A percentile compares a stretch with the other conserved stretches of the same genome.
phyloP scores from a whole-genome alignment of 306 rosid species.

The Acmispon strigosus region DNA sequence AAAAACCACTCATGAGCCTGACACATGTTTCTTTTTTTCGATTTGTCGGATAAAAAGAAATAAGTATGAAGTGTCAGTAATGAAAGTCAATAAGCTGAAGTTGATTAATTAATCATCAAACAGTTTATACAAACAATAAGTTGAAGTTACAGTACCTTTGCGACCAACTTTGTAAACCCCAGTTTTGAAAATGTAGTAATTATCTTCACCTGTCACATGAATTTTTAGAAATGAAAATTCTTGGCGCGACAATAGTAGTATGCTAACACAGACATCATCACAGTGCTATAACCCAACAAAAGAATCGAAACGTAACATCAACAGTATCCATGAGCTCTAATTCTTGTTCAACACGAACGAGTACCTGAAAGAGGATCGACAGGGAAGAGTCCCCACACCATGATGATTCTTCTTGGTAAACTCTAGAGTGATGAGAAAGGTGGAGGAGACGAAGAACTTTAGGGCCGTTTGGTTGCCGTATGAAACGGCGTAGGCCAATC shows the following conservation, averaged over 20 bases:
- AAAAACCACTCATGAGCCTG: background rate
- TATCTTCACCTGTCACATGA: conserved; percentile 60
- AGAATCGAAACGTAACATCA: background rate
- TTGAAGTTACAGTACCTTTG: conserved; percentile 48
- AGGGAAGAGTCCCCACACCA: conserved; percentile 92
- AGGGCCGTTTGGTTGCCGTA: background rate
- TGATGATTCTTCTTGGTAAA: conserved; percentile 20
- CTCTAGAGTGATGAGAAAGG: background rate
- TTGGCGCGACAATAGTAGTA: background rate
- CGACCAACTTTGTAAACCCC: conserved; percentile 86
- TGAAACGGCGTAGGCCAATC: background rate
- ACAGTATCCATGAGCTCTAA: background rate
- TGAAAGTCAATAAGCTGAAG: background rate
- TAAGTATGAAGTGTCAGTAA: background rate
- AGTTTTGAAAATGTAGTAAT: conserved; percentile 59
- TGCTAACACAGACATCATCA: background rate
- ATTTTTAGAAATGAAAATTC: background rate
- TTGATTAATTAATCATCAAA: background rate
- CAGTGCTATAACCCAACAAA: background rate
- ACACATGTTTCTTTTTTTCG: too few relatives aligned
- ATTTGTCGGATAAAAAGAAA: too few relatives aligned
- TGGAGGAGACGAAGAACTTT: background rate
- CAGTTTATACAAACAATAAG: background rate
- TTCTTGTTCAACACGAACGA: background rate
- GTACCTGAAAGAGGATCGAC: conserved; percentile 65